A percentile compares a stretch with the other conserved stretches of the same genome.
These are phyloP conservation scores for Dendrobium chrysotoxum DNA, from an alignment of 106 monocot species.

Conservation along the genomic window DNA sequence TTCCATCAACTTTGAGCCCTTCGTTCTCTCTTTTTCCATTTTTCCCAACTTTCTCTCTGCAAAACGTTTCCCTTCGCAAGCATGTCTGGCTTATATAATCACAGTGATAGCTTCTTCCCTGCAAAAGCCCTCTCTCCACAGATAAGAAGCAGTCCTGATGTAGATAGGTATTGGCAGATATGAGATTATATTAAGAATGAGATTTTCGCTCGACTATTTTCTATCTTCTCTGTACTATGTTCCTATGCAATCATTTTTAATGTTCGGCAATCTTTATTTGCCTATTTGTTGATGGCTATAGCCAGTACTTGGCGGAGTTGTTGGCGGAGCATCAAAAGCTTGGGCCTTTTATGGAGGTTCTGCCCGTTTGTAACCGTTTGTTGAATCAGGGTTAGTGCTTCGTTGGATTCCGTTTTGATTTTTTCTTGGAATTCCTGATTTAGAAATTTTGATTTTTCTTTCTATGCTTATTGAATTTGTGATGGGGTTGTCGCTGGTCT, in stretches of 20 bases:
- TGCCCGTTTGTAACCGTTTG: slow-evolving; percentile 80
- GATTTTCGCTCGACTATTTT: too few relatives aligned
- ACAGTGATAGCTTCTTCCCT: slow-evolving; percentile 67
- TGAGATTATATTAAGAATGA: not conserved
- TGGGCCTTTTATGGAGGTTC: slow-evolving; percentile 92
- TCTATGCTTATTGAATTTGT: not conserved
- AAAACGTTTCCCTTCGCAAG: slow-evolving; percentile 7
- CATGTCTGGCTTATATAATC: slow-evolving; percentile 83
- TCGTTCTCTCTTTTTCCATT: slow-evolving; percentile 2
- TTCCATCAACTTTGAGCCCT: not conserved
- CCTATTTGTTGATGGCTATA: slow-evolving; percentile 20
- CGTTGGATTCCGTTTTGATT: not conserved
- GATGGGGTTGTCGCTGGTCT: not conserved
- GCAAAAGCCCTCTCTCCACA: slow-evolving; percentile 81
- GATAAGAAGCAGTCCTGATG: slow-evolving; percentile 67
- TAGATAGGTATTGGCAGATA: slow-evolving; percentile 50
- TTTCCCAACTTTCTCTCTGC: slow-evolving; percentile 2
- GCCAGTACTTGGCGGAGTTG: slow-evolving; percentile 95
- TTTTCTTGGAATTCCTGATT: not conserved
- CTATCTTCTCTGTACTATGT: too few relatives aligned
- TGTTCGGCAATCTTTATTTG: slow-evolving; percentile 10
- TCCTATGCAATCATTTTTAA: too few relatives aligned
- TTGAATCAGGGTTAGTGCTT: slow-evolving; percentile 76
- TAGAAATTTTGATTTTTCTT: not conserved
- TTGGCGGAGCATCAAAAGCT: slow-evolving; percentile 93